Percentiles rank a stretch among this genome's conserved stretches.
Conservation (phyloP, 2,329 filamentous ascomycete species). For the Nothopassalora personata region DNA sequence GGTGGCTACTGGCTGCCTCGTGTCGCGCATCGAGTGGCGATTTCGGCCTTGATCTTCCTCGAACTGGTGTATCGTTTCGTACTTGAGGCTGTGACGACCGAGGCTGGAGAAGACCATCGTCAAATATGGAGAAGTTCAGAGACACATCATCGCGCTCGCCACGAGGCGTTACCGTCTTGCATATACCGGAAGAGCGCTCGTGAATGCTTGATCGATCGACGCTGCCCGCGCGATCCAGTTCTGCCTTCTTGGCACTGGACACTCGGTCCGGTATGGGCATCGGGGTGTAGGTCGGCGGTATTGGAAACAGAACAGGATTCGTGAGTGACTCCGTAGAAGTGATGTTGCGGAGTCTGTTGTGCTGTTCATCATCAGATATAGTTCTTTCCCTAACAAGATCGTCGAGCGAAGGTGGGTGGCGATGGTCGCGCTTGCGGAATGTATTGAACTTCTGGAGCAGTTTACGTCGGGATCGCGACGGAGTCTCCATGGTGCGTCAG, state of each 20-base stretch:
- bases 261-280: slow-evolving; percentile 12
- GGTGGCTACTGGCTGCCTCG: background rate
- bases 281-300: slow-evolving; percentile 12
- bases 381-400: background rate
- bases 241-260: slow-evolving; percentile 7
- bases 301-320: background rate
- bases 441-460: background rate
- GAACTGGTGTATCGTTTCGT: background rate
- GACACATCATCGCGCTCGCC: background rate
- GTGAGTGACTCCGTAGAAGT: background rate
- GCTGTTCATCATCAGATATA: background rate
- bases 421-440: background rate
- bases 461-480: background rate
- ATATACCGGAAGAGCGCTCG: background rate
- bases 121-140: background rate
- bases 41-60: background rate
- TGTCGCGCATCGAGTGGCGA: background rate
- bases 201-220: background rate
- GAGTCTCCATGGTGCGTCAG: background rate
- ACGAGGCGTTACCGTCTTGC: background rate
- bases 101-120: background rate
- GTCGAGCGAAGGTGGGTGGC: background rate
- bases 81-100: background rate
- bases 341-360: background rate
- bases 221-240: background rate